Percentiles rank a stretch among this genome's conserved stretches.
Evolutionary conservation across 441 rosid species (phyloP).

Genomic region (Capsella rubella): DNA sequence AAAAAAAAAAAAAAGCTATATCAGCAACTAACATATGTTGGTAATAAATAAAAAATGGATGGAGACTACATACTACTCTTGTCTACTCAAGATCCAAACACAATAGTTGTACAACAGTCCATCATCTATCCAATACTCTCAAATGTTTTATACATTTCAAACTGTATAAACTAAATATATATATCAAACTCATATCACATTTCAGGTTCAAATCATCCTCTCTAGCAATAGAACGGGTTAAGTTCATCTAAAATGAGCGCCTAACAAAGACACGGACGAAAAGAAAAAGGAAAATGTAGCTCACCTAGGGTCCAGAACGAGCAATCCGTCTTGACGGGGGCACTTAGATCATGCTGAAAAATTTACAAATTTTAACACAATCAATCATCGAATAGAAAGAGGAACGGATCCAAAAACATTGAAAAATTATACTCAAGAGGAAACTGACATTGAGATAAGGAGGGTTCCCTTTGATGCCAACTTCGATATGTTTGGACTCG

Average conservation of each 20-base stretch:
- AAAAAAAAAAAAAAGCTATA: neutral
- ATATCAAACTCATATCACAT: neutral
- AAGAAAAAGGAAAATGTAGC: neutral
- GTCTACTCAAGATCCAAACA: constrained; percentile 17
- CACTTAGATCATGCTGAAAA: constrained; percentile 75
- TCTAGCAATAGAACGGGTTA: neutral
- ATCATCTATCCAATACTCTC: constrained; percentile 6
- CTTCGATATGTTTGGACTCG: constrained; percentile 77
- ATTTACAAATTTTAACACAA: neutral
- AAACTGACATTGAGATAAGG: constrained; percentile 83
- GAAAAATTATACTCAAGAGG: neutral
- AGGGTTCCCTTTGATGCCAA: constrained; percentile 97
- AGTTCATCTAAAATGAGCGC: neutral
- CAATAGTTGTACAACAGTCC: constrained; percentile 5
- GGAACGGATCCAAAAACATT: neutral
- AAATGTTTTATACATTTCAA: neutral
- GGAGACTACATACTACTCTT: neutral
- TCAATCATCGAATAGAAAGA: neutral
- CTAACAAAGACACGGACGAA: neutral
- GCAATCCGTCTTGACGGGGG: constrained; percentile 85
- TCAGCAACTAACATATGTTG: neutral
- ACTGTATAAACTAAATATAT: neutral
- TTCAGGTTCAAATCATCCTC: constrained; percentile 7
- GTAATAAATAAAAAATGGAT: neutral
- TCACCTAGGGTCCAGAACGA: constrained; percentile 85